phyloP scores from a whole-genome alignment of 1,284 basidiomycete species.

The Inonotus obliquus region DNA sequence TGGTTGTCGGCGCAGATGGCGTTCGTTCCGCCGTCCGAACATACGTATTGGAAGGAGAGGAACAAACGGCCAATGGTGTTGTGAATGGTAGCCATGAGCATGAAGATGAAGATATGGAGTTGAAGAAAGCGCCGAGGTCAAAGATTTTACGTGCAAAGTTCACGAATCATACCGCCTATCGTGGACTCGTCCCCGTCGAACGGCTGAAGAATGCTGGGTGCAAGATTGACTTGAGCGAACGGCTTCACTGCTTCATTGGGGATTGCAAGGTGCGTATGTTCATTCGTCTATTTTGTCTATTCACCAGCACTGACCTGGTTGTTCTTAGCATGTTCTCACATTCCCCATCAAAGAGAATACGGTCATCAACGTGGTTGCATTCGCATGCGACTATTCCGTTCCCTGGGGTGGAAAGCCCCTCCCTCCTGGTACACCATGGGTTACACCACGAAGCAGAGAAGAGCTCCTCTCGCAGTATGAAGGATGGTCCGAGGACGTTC shows the following conservation, averaged over 20 bases:
- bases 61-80: background rate
- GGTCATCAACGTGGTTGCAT: slow-evolving; percentile 51
- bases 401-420: slow-evolving; percentile 35
- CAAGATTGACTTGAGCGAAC: slow-evolving; percentile 32
- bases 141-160: slow-evolving; percentile 29
- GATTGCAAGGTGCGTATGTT: slow-evolving; percentile 34
- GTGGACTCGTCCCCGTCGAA: slow-evolving; percentile 39
- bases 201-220: slow-evolving; percentile 37
- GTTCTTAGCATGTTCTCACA: slow-evolving; percentile 47
- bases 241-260: slow-evolving; percentile 39
- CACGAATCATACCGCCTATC: slow-evolving; percentile 43
- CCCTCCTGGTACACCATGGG: slow-evolving; percentile 40
- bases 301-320: background rate
- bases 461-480: slow-evolving; percentile 43
- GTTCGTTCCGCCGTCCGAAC: slow-evolving; percentile 43
- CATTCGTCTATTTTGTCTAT: background rate
- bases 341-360: slow-evolving; percentile 46
- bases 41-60: slow-evolving; percentile 27
- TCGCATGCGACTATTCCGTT: slow-evolving; percentile 37
- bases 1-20: slow-evolving; percentile 52
- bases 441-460: slow-evolving; percentile 36
- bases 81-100: slow-evolving; percentile 19
- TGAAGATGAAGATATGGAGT: background rate
- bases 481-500: slow-evolving; percentile 47
- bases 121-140: background rate